Base-by-base conservation (phyloP, 805 yeast genomes). In the Candida sphagnicola region DNA sequence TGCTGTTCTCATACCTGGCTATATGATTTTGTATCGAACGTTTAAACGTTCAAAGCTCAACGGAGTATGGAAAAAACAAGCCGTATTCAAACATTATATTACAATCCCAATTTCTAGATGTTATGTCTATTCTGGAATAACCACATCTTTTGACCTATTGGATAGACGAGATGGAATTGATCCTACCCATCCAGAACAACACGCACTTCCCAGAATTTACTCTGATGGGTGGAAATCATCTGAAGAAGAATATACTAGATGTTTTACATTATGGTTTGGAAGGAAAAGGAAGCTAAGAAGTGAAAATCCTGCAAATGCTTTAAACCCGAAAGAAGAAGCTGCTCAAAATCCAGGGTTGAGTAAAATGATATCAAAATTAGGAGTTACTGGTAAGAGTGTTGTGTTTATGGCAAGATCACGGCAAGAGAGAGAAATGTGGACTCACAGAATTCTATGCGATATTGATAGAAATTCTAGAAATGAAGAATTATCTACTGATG, bases 211-310 rank as follows among this genome's bases (percentile, higher is more conserved):
- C 0, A 65, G 95, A 25, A 65, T 83, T 0, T 89, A 85, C 53
- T 61, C 73, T 1, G 95, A 89, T 59, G 96, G 96, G 0, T 84
- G 95, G 88, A 75, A 71, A 46, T 82, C 95, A 2, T 67, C 78
- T 6, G 98, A 91, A 50, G 85, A 81, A 34, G 93, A 86, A 47
- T 49, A 70, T n/a, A 62, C 77, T 18, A 67, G 95, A 35, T 79
- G 93, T 45, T 89, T 91, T 51, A 85, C 93, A 0, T 49, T 91
- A 2, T 89, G 96, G 96, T 77, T 81, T 59, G 91, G 89, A 0
- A 71, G 72, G 5, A 84, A 81, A 47, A 61, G 81, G 40, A 59
- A 69, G 2, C 61, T 77, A 41, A 52, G 70, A 19, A 47, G 49
- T 13, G 35, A 37, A 17, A 49, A 46, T 18, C n/a, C n/a, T n/a